Conservation (phyloP, 345 rosid species). For the Lepidium aucheri region DNA sequence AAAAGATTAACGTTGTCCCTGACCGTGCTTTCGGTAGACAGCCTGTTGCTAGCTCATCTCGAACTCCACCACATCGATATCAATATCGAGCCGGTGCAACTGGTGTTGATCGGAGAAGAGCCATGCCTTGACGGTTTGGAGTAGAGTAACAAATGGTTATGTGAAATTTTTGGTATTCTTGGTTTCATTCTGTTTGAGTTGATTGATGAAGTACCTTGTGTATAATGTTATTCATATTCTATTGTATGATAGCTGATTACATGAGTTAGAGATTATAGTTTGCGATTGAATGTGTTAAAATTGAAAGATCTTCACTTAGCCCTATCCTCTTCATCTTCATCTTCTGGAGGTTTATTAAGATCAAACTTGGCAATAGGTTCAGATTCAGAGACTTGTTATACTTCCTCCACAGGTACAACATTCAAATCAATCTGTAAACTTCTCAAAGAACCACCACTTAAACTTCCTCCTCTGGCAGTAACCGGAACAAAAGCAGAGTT, state of each 20-base stretch:
- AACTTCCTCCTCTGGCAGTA: neutral
- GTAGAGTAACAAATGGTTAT: neutral
- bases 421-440: slow-evolving; percentile 11
- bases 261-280: too few relatives aligned
- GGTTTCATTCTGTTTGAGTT: neutral
- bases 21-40: neutral
- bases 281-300: too few relatives aligned
- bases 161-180: neutral
- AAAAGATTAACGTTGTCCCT: neutral
- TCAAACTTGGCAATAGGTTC: neutral
- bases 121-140: neutral
- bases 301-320: neutral
- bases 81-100: slow-evolving; percentile 4
- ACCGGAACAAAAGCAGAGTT: neutral
- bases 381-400: neutral
- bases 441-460: neutral
- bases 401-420: neutral
- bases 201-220: neutral
- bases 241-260: too few relatives aligned
- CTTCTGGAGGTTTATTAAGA: slow-evolving; percentile 18
- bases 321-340: neutral
- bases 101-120: neutral
- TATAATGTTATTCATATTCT: neutral
- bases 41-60: neutral
- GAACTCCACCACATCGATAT: slow-evolving; percentile 2